Base-by-base conservation (phyloP, 2,329 filamentous ascomycete species). In the Thelonectria discophora region DNA sequence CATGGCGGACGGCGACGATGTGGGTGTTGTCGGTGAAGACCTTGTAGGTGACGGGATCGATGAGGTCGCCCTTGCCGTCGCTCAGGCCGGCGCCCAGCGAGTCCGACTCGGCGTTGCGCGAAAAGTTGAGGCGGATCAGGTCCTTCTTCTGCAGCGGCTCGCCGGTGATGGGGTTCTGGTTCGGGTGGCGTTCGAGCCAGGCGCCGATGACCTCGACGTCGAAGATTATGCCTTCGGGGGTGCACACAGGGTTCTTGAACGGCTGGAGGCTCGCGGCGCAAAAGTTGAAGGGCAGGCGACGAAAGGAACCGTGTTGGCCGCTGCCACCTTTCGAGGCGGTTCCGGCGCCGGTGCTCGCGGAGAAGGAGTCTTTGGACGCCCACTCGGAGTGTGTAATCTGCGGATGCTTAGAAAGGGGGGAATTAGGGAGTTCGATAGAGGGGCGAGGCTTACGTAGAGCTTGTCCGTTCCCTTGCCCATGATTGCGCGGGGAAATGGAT, bases 1-100 rank as follows among this genome's bases (percentile, higher is more conserved):
- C 88, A 77, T 91, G 88, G 59, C 88, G 85, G 65, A 99, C 84
- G 15, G 94, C 94, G 47, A 98, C 92, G 60, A 99, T 92, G 77
- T 98, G 95, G 4, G 95, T 98, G 77, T 98, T 98, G 76, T 99
- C 93, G 48, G 95, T 99, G 73, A 99, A 93, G 43, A 97, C 91
- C 77, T 99, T 99, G 83, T 92, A 98, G 0, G 94, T 97, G 48
- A 99, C 94, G 0, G 95, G 96, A 72, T 99, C 95, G 65, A 98
- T 92, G 72, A 95, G 91, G 71, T 98, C 95, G 55, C 88, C 91
- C 62, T 84, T 82, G 15, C 81, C 84, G 64, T 87, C 84, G 65
- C 79, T 80, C 12, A 78, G 65, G 3, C 79, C 81, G 9, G 79
- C 79, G 43, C 82, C 79, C 42, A 82, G 78, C 3, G 80, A 79